These are phyloP conservation scores for Aspergillus fischeri DNA, from an alignment of 2,329 filamentous ascomycete genomes.

Conservation along the genomic window DNA sequence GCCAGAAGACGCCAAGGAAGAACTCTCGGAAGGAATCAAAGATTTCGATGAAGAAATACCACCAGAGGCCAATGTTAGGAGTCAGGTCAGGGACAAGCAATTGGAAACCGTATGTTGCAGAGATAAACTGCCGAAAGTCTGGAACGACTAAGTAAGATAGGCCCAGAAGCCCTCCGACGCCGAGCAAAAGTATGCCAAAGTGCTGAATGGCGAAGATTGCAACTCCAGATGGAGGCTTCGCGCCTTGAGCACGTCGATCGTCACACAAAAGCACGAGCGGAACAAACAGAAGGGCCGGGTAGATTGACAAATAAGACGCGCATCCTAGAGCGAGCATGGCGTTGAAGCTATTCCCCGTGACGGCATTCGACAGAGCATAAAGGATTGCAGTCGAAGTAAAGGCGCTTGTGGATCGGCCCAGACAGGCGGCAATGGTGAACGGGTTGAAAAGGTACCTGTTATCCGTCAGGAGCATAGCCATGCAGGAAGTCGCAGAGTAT, in stretches of 20 bases:
- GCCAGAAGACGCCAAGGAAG: conserved; percentile 97
- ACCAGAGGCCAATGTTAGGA: conserved; percentile 95
- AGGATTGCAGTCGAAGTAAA: conserved; percentile 88
- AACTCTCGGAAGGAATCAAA: conserved; percentile 97
- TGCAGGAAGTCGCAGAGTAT: background rate
- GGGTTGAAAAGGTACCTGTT: conserved; percentile 86
- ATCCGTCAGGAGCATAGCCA: conserved; percentile 2
- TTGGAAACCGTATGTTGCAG: conserved; percentile 88
- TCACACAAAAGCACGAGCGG: conserved; percentile 77
- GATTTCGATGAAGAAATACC: conserved; percentile 99
- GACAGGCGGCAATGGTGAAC: conserved; percentile 84
- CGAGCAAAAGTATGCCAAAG: conserved; percentile 50
- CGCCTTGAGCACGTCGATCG: conserved; percentile 53
- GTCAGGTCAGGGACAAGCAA: conserved; percentile 87
- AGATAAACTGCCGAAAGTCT: conserved; percentile 80
- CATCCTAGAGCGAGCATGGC: conserved; percentile 82
- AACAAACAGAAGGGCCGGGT: conserved; percentile 80
- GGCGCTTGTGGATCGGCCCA: conserved; percentile 81
- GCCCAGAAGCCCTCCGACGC: conserved; percentile 60
- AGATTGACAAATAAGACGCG: conserved; percentile 87
- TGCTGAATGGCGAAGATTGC: conserved; percentile 54
- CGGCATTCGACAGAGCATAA: conserved; percentile 75
- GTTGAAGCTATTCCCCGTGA: conserved; percentile 66
- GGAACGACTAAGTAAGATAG: conserved; percentile 71
- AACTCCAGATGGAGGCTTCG: conserved; percentile 25